Base-by-base conservation (phyloP, 164 flowering plant species). In the Dillenia suffruticosa region DNA sequence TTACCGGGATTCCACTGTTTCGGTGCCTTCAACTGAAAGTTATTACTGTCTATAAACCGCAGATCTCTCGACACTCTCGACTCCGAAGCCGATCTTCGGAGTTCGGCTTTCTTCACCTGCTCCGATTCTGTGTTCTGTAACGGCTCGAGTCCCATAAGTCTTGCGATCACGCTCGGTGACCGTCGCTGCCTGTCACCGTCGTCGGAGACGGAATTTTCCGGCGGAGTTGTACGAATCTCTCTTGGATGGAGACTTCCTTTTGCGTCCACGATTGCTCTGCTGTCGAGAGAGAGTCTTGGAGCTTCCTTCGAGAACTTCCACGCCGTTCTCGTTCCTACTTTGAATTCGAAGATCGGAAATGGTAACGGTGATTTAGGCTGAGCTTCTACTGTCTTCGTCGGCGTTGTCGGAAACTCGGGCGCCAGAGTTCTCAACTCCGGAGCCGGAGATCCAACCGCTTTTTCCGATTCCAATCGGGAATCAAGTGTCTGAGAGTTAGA, bases 61-160 rank as follows among this genome's bases (percentile, higher is more conserved):
- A 79, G 69, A 71, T 86, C 91, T 67, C 74, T 82, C 10, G 80
- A 66, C 5, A 77, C 94, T 68, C 99, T 76, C 2, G 96, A 88
- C 63, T 94, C 97, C 14, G 99, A 94, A 2, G 96, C 90, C 9
- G 96, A 94, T 78, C 99, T 74, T 57, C 93, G 79, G 4, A 90
- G 81, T 82, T 90, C 89, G 2, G 82, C 73, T 26, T 70, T 77
- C 67, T 68, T 70, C 22, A 17, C 58, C 13, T 78, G 76, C 22
- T 79, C 82, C 0, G 81, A 63, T 13, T 66, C 59, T 0, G 77
- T 51, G 10, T 63, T 46, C 5, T 88, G 81, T 50, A 87, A 47
- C 43, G 78, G 83, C 22, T 84, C 92, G 4, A 90, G 84, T 12
- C 97, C 97, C 97, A 90, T 90, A 8, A 90, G 81, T 59, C 84